These are phyloP conservation scores for Saitozyma sp. DNA, from an alignment of 768 basidiomycete genomes.

Conservation along the genomic window DNA sequence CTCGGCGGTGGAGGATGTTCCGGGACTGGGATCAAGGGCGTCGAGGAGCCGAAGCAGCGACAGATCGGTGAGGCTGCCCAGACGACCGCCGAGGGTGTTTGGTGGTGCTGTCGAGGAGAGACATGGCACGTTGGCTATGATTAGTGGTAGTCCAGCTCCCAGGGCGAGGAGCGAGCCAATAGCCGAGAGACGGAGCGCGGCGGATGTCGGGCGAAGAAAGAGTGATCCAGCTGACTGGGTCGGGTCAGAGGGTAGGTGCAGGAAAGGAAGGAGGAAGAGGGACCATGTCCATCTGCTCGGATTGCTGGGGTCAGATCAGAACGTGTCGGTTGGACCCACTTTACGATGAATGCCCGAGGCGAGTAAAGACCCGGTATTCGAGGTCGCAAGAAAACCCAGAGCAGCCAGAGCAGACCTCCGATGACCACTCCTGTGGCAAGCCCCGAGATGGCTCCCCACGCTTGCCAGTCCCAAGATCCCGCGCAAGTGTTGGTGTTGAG, in stretches of 20 bases:
- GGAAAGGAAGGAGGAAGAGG: slow-evolving; percentile 68
- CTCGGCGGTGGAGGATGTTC: slow-evolving; percentile 44
- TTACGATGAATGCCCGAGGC: slow-evolving; percentile 28
- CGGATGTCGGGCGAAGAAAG: slow-evolving; percentile 69
- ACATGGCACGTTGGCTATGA: slow-evolving; percentile 70
- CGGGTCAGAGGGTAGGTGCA: slow-evolving; percentile 61
- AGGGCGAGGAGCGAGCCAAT: slow-evolving; percentile 71
- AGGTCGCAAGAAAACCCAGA: slow-evolving; percentile 27
- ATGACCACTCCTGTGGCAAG: slow-evolving; percentile 22
- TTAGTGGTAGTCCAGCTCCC: slow-evolving; percentile 70
- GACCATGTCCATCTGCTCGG: not conserved
- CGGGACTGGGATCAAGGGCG: slow-evolving; percentile 54
- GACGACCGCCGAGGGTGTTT: slow-evolving; percentile 61
- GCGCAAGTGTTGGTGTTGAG: slow-evolving; percentile 22
- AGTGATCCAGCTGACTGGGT: slow-evolving; percentile 70
- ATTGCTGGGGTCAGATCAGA: slow-evolving; percentile 8
- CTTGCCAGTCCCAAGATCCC: slow-evolving; percentile 38
- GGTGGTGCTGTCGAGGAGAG: slow-evolving; percentile 59
- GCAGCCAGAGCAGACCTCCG: slow-evolving; percentile 31
- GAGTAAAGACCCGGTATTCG: slow-evolving; percentile 26
- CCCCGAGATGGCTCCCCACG: slow-evolving; percentile 28
- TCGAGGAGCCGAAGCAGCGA: slow-evolving; percentile 73
- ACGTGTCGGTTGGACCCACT: slow-evolving; percentile 8
- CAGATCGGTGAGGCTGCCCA: slow-evolving; percentile 71
- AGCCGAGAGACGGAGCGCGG: slow-evolving; percentile 64